Conservation (phyloP, 352 stramenopile species). For the Pythium guiyangense region DNA sequence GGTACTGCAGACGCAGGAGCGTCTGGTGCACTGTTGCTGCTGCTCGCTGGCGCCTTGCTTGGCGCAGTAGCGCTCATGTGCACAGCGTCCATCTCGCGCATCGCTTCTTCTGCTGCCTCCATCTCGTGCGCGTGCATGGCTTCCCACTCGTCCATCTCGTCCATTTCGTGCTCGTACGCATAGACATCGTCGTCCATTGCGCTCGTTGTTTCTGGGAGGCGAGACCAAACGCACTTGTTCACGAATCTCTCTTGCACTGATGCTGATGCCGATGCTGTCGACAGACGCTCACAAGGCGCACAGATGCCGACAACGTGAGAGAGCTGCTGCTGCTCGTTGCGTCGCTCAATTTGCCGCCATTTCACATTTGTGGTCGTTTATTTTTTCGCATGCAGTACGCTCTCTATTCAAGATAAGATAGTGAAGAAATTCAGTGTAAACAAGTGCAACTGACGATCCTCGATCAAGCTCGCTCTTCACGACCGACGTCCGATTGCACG, state of each 20-base stretch:
- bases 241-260: too few species aligned
- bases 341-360: not conserved
- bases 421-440: too few species aligned
- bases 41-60: not conserved
- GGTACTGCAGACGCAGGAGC: too few species aligned
- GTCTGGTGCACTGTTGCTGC: conserved; percentile 2
- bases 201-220: not conserved
- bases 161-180: conserved; percentile 74
- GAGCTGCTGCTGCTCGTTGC: too few species aligned
- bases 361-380: not conserved
- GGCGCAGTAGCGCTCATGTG: not conserved
- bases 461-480: too few species aligned
- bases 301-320: too few species aligned
- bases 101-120: conserved; percentile 67
- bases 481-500: too few species aligned
- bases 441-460: not conserved
- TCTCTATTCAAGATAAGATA: too few species aligned
- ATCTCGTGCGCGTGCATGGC: conserved; percentile 77
- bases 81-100: conserved; percentile 46
- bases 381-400: not conserved
- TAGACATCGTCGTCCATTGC: conserved; percentile 61
- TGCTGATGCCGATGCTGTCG: too few species aligned
- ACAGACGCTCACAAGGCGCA: too few species aligned
- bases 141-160: conserved; percentile 82
- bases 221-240: too few species aligned